Evolutionary conservation across 2,329 filamentous ascomycete species (phyloP).

Genomic region (Aureobasidium vineae): DNA sequence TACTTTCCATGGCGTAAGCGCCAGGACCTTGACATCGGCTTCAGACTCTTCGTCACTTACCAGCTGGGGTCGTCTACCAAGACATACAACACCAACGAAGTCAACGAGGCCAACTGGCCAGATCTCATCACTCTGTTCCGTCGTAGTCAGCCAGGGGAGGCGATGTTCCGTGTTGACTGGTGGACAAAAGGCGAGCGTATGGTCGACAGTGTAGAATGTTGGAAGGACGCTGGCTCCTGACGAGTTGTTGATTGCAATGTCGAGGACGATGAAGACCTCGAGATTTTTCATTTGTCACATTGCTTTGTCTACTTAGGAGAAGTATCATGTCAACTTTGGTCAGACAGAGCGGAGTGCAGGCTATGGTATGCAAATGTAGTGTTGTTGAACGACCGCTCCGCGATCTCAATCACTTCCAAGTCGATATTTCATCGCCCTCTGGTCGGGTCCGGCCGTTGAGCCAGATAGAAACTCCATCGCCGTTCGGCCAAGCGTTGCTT

Average conservation of each 20-base stretch:
- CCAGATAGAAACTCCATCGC: slow-evolving; percentile 5
- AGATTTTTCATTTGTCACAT: neutral
- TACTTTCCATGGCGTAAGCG: slow-evolving; percentile 3
- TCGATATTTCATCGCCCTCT: neutral
- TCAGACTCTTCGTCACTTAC: slow-evolving; percentile 12
- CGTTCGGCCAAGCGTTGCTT: slow-evolving; percentile 14
- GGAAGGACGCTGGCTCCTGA: neutral
- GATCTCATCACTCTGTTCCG: neutral
- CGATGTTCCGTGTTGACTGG: slow-evolving; percentile 1
- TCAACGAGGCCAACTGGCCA: slow-evolving; percentile 9
- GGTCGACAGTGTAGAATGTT: neutral
- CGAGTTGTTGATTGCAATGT: neutral
- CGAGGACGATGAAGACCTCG: neutral
- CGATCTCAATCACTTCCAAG: neutral
- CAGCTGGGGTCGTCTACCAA: neutral
- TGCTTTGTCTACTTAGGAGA: neutral
- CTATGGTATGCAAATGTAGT: neutral
- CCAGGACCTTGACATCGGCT: neutral
- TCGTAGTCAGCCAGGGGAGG: neutral
- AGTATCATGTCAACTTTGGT: neutral
- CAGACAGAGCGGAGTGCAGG: neutral
- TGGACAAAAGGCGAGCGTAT: slow-evolving; percentile 1
- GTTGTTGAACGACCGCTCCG: neutral
- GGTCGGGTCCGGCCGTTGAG: slow-evolving; percentile 18
- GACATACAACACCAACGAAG: neutral